Conservation (phyloP, 129 eudicot species). For the Centaurea solstitialis region DNA sequence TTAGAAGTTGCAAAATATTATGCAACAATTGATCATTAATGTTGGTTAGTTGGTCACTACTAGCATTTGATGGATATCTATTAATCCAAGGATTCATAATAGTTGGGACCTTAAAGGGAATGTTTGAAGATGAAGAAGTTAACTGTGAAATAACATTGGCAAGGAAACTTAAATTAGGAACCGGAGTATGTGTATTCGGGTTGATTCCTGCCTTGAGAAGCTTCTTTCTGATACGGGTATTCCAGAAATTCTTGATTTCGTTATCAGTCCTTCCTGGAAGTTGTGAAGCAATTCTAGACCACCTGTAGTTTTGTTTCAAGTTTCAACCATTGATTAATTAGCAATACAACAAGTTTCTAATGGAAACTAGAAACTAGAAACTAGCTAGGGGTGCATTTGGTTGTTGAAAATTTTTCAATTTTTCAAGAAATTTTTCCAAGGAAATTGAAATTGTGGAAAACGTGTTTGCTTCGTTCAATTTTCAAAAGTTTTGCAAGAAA, state of each 20-base stretch:
- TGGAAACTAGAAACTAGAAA: too few species aligned
- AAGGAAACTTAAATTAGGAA: constrained; percentile 25
- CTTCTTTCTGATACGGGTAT: constrained; percentile 42
- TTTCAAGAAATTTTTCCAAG: too few species aligned
- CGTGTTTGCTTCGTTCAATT: too few species aligned
- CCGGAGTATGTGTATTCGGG: constrained; percentile 41
- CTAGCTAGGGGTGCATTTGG: too few species aligned
- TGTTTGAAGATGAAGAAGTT: constrained; percentile 9
- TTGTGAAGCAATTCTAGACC: constrained; percentile 53
- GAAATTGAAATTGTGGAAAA: too few species aligned
- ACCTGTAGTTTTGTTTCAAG: constrained; percentile 26
- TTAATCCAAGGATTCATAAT: constrained; percentile 11
- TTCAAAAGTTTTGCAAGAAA: too few species aligned
- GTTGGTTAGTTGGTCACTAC: constrained; percentile 6
- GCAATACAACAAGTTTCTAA: not conserved
- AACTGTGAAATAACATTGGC: constrained; percentile 24
- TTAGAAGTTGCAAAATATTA: constrained; percentile 33
- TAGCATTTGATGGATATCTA: not conserved
- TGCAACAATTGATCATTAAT: constrained; percentile 34
- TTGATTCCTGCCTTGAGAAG: constrained; percentile 43
- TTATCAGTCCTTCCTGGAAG: constrained; percentile 46
- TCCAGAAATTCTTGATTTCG: constrained; percentile 47
- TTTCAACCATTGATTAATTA: not conserved
- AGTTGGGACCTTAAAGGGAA: constrained; percentile 14
- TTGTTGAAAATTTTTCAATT: too few species aligned